Base-by-base conservation (phyloP, 1,284 basidiomycete species). In the Inonotus obliquus region DNA sequence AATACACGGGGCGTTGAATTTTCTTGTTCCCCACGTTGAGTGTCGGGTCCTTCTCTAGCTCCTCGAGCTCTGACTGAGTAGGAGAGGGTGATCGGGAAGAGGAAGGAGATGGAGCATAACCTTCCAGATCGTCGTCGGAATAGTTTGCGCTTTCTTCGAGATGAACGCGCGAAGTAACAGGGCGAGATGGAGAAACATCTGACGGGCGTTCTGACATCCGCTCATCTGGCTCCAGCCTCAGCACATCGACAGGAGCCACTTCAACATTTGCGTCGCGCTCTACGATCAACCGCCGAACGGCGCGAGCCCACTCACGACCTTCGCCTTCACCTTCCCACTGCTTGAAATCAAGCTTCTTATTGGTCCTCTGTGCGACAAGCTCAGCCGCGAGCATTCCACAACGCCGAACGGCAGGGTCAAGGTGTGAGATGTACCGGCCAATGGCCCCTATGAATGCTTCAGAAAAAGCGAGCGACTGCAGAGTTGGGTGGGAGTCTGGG, bases 351-450 rank as follows among this genome's bases (percentile, higher is more conserved):
- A 98, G 79, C 47, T 80, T 79, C 71, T 89, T 90, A 0, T 84
- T 80, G 2, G 79, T 76, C 38, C 77, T 75, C 6, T 76, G 72
- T 0, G 91, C 89, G 13, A 91, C 80, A 55, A 90, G 76, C 72
- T 99, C 96, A 0, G 92, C 96, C 0, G 87, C 85, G 11, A 98
- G 81, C 95, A 98, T 97, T 1, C 96, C 96, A 66, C 94, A 89
- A n/a, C 89, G 81, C 1, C 96, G 86, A 13, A 97, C 81, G 1
- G 83, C 80, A 2, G 80, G 75, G 62, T 96, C 93, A 2, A 89
- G 76, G 68, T 97, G 94, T 0, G 79, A 80, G 47, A 97, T 85
- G 69, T 95, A 96, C 5, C 75, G 74, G 9, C 89, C 84, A 32
- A 98, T 81, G 4, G 87, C 86, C 21, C 80, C 77, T 61, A 98